Evolutionary conservation across 2,329 filamentous ascomycete genomes (phyloP).

Genomic region (Alternaria metachromatica): DNA sequence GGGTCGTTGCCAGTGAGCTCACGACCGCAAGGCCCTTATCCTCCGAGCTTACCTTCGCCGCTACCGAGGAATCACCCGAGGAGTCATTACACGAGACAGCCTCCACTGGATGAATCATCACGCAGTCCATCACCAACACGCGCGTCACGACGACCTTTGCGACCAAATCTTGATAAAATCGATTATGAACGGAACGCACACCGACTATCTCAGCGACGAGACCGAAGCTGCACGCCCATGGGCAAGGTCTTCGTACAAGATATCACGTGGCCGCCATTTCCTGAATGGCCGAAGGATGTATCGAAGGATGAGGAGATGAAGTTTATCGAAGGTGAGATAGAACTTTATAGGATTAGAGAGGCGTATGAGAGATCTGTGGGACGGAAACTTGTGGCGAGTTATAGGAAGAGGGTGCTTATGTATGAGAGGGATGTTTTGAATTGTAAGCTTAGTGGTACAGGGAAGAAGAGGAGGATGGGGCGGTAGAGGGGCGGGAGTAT

Average conservation of each 20-base stretch:
- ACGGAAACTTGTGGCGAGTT: background rate
- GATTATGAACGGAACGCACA: background rate
- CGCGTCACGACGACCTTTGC: background rate
- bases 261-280: background rate
- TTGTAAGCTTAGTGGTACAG: background rate
- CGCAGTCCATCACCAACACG: background rate
- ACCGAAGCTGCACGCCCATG: background rate
- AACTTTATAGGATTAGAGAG: background rate
- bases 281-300: background rate
- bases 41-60: background rate
- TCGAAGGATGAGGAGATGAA: background rate
- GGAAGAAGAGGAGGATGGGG: too few relatives aligned
- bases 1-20: fast-evolving
- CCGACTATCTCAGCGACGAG: background rate
- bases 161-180: too few relatives aligned
- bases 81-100: background rate
- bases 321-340: background rate
- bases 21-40: background rate
- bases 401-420: background rate
- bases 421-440: background rate
- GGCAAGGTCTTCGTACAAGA: background rate
- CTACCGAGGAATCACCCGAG: background rate
- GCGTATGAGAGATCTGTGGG: background rate
- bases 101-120: background rate
- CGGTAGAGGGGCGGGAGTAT: too few relatives aligned